A percentile compares a stretch with the other conserved stretches of the same genome.
phyloP scores from a whole-genome alignment of 371 early-diverging fungal genomes.

The Gilbertella persicaria region DNA sequence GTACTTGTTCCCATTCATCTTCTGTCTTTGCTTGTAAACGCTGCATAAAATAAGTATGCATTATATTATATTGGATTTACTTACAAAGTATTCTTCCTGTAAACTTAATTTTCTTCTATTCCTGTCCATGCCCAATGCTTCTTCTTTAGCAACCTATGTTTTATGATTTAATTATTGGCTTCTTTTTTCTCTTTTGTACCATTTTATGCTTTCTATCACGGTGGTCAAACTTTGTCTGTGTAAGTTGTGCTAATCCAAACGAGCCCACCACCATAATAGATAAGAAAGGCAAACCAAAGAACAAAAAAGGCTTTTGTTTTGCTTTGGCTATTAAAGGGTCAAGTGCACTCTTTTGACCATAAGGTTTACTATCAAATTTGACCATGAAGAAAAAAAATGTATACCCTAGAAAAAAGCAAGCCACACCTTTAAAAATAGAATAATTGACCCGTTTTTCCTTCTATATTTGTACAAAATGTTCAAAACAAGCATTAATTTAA shows the following conservation, averaged over 20 bases:
- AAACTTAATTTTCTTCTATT: slow-evolving; percentile 58
- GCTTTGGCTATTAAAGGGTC: slow-evolving; percentile 38
- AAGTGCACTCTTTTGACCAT: slow-evolving; percentile 26
- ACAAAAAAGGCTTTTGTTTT: slow-evolving; percentile 52
- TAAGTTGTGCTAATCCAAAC: slow-evolving; percentile 57
- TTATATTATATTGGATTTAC: neutral
- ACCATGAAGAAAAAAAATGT: slow-evolving; percentile 30
- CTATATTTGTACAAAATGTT: no score
- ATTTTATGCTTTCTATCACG: slow-evolving; percentile 48
- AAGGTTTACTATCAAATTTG: slow-evolving; percentile 49
- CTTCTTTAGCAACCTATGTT: slow-evolving; percentile 63
- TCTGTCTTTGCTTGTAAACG: slow-evolving; percentile 53
- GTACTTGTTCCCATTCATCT: slow-evolving; percentile 56
- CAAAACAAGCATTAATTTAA: no score
- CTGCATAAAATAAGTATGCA: slow-evolving; percentile 17
- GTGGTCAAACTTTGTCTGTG: slow-evolving; percentile 67
- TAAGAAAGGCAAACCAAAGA: slow-evolving; percentile 68
- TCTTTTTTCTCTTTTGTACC: slow-evolving; percentile 20
- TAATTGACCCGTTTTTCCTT: no score
- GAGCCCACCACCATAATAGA: slow-evolving; percentile 59
- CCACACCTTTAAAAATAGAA: neutral
- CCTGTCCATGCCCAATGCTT: slow-evolving; percentile 61
- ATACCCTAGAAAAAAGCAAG: neutral
- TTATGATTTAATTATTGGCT: neutral
- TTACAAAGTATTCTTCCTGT: slow-evolving; percentile 71